Percentiles rank a stretch among this genome's conserved stretches.
Conservation (phyloP, 2,329 filamentous ascomycete species). For the Fusarium sambucinum region DNA sequence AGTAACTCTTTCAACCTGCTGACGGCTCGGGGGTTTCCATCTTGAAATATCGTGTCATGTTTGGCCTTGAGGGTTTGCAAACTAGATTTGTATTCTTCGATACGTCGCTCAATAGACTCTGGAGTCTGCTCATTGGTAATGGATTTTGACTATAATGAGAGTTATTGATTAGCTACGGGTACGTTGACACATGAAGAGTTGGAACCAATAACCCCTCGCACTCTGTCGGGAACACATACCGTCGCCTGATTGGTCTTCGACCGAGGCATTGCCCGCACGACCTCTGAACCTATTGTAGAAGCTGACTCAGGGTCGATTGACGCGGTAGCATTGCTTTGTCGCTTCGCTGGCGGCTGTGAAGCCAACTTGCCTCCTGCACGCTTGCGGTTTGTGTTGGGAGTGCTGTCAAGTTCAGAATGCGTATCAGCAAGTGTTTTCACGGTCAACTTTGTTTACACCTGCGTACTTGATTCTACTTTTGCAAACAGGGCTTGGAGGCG, state of each 20-base stretch:
- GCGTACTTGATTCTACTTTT: neutral
- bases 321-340: neutral
- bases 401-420: neutral
- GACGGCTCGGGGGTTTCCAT: neutral
- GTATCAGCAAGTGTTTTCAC: neutral
- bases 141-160: too few relatives aligned
- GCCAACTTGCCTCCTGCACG: neutral
- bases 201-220: too few relatives aligned
- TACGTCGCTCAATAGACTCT: neutral
- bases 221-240: neutral
- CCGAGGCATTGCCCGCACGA: rapidly evolving
- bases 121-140: rapidly evolving
- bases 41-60: neutral
- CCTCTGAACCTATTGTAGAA: too few relatives aligned
- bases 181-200: too few relatives aligned
- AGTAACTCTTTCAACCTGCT: too few relatives aligned
- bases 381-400: neutral
- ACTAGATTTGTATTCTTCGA: too few relatives aligned
- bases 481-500: neutral
- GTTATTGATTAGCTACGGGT: too few relatives aligned
- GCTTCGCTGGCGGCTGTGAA: neutral
- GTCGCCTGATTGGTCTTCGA: neutral
- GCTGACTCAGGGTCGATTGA: neutral
- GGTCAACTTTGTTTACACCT: neutral
- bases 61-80: neutral